A percentile compares a stretch with the other conserved stretches of the same genome.
Evolutionary conservation across 306 rosid genomes (phyloP).

Genomic region (Citrullus amarus): DNA sequence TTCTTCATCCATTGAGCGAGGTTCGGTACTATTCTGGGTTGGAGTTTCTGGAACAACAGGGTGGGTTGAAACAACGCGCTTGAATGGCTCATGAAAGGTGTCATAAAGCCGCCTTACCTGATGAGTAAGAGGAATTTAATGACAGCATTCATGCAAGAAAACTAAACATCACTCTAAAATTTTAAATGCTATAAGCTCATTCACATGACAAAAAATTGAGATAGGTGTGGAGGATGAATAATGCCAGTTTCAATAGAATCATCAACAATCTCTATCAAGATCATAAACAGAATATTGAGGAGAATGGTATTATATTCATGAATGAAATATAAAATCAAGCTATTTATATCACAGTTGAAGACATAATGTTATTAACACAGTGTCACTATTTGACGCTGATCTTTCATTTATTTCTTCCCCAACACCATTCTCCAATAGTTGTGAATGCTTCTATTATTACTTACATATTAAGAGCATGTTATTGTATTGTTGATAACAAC

Average conservation of each 20-base stretch:
- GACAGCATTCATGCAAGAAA: not conserved
- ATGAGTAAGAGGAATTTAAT: not conserved
- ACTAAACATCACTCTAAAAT: not conserved
- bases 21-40: conserved; percentile 27
- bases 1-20: conserved; percentile 22
- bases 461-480: not conserved
- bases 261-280: not conserved
- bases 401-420: not conserved
- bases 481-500: not conserved
- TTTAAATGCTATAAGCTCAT: not conserved
- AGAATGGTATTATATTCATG: not conserved
- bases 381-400: not conserved
- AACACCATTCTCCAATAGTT: not conserved
- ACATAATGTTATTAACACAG: not conserved
- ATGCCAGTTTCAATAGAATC: not conserved
- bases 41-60: conserved; percentile 36
- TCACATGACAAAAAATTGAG: not conserved
- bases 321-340: not conserved
- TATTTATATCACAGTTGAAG: not conserved
- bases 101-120: conserved; percentile 87
- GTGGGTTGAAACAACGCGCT: conserved; percentile 47
- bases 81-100: conserved; percentile 92
- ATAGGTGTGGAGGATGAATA: not conserved
- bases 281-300: not conserved
- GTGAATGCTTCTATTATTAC: not conserved